Conservation (phyloP, 192 early-diverging fungal species). For the Rhizoclosmatium sp. region DNA sequence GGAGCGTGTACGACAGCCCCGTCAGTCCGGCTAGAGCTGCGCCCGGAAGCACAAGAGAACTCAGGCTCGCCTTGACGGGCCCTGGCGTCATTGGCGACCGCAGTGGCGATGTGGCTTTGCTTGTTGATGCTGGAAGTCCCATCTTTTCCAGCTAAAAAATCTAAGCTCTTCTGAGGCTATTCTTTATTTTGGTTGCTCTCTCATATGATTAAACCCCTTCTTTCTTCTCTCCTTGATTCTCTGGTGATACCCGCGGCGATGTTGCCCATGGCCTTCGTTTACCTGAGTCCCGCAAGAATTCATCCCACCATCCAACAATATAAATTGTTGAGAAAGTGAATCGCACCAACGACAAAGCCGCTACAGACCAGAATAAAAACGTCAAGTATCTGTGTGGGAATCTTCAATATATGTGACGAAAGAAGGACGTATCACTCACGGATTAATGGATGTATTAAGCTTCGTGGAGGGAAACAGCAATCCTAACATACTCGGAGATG, state of each 20-base stretch:
- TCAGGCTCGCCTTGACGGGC: neutral
- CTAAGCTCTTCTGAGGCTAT: no score
- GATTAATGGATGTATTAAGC: slow-evolving; percentile 42
- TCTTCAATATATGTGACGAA: slow-evolving; percentile 41
- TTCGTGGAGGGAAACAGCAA: slow-evolving; percentile 38
- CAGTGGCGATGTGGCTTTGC: neutral
- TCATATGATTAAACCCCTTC: no score
- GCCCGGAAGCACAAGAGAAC: neutral
- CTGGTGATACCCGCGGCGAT: no score
- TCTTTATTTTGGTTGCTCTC: no score
- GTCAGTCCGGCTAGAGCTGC: neutral
- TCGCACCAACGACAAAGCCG: slow-evolving; percentile 42
- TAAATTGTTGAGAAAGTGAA: slow-evolving; percentile 46
- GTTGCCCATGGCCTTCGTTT: neutral
- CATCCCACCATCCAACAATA: slow-evolving; percentile 45
- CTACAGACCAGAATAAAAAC: slow-evolving; percentile 77
- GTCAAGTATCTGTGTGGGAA: slow-evolving; percentile 61
- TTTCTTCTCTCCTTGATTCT: no score
- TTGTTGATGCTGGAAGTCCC: neutral
- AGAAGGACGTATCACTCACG: slow-evolving; percentile 47
- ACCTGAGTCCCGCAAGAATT: slow-evolving; percentile 11
- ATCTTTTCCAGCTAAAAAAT: neutral
- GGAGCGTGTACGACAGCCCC: neutral
- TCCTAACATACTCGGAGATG: slow-evolving; percentile 39
- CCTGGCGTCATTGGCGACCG: neutral